Base-by-base conservation (phyloP, 495 filamentous ascomycete species). In the Staphylotrichum tortipilum region DNA sequence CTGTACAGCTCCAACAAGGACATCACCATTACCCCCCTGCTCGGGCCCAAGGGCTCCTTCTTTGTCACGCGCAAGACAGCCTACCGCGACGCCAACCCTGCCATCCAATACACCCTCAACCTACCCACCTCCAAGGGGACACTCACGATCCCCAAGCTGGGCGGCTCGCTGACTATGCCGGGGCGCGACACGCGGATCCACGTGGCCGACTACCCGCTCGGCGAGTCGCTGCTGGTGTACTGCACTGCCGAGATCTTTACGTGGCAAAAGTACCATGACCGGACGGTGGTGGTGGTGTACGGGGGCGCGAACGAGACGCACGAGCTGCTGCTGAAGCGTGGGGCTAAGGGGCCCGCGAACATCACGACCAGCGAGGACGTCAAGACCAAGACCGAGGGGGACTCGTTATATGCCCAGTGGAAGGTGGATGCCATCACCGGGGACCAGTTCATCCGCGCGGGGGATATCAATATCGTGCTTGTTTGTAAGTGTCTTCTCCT, bases 241-340 rank as follows among this genome's bases (percentile, higher is more conserved):
- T 88, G 83, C 0, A 83, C 85, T 5, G 83, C 80, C 0, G 86
- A 92, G 49, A 74, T 88, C 23, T 86, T 87, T 47, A 87, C 83
- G 1, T 73, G 68, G n/a, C 58, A 72, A 7, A 74, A 72, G 52
- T 60, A 44, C 36, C 50, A 55, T 1, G 46, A 56, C 38, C 52
- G 42, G 10, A 85, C 79, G 22, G 67, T 85, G 2, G 65, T 89
- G 4, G 67, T 89, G 17, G 54, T 92, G 11, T 91, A 87, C 53
- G 85, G 85, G 15, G 84, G 78, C 7, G 62, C 76, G n/a, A 74
- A 71, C 3, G 86, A 90, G 57, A 73, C 72, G 4, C 84, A 90
- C 55, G 86, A 89, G 60, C 87, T 38, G 76, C 79, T 11, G 66
- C 86, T 33, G 57, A 69, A 26, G 68, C 66, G 30, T n/a, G n/a